phyloP scores from a whole-genome alignment of 73 alveolate genomes.

The Paramecium primaurelia region DNA sequence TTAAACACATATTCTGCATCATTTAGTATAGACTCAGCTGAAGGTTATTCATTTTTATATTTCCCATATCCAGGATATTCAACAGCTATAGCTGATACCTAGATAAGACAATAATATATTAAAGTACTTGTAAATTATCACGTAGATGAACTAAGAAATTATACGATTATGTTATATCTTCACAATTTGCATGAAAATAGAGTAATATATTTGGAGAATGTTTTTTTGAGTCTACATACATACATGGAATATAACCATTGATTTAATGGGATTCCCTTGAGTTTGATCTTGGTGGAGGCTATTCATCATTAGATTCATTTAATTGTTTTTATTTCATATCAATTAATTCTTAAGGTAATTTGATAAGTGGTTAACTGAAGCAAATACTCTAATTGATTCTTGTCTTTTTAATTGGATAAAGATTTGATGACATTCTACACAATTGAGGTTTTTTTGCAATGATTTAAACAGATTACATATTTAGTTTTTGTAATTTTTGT shows the following conservation, averaged over 20 bases:
- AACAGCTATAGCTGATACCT: slow-evolving; percentile 80
- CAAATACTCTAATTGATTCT: background rate
- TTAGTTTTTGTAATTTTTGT: background rate
- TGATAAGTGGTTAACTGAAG: background rate
- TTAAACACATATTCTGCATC: slow-evolving; percentile 85
- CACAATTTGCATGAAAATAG: slow-evolving; percentile 93
- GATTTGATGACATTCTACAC: background rate
- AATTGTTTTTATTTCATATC: background rate
- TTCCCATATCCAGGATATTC: slow-evolving; percentile 96
- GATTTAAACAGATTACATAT: background rate
- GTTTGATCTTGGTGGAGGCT: background rate
- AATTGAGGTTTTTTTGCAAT: background rate
- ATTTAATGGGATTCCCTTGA: background rate
- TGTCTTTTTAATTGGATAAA: background rate
- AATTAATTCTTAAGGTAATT: background rate
- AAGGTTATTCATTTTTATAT: slow-evolving; percentile 69
- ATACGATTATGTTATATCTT: slow-evolving; percentile 77
- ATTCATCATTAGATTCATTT: background rate
- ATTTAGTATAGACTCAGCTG: slow-evolving; percentile 67
- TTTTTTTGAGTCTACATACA: slow-evolving; percentile 63
- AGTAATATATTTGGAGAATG: slow-evolving; percentile 76
- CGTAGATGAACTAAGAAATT: slow-evolving; percentile 68
- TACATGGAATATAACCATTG: slow-evolving; percentile 66
- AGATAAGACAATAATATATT: background rate
- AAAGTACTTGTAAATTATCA: slow-evolving; percentile 58